Evolutionary conservation across 2,329 filamentous ascomycete species (phyloP).

Genomic region (Pseudogymnoascus sp.): DNA sequence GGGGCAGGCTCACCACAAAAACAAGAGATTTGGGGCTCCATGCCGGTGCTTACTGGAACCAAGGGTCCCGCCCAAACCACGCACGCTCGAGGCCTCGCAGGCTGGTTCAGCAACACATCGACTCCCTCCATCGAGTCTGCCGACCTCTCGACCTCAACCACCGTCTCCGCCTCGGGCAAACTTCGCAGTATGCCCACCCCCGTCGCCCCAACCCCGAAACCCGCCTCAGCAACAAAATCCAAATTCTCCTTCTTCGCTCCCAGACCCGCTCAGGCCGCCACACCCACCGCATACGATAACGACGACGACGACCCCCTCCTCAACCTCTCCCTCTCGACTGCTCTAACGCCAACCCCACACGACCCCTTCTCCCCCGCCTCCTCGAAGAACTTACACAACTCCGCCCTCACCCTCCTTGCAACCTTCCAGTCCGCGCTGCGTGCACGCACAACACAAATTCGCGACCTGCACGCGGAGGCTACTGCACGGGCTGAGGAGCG

Average conservation of each 20-base stretch:
- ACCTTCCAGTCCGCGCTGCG: constrained; percentile 54
- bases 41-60: not conserved
- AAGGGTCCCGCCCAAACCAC: not conserved
- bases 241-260: not conserved
- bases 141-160: not conserved
- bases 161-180: not conserved
- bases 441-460: constrained; percentile 40
- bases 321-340: not conserved
- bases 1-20: not conserved
- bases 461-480: constrained; percentile 46
- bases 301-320: not conserved
- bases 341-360: constrained; percentile 30
- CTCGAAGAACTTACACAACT: constrained; percentile 53
- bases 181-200: not conserved
- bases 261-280: not conserved
- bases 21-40: not conserved
- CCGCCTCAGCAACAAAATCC: not conserved
- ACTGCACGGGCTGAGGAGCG: constrained; percentile 47
- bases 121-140: not conserved
- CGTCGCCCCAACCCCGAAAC: not conserved
- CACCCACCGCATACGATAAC: not conserved
- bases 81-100: not conserved
- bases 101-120: not conserved
- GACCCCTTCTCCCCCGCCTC: constrained; percentile 50
- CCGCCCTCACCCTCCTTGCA: constrained; percentile 46